These are phyloP conservation scores for Daldinia sp. DNA, from an alignment of 2,329 filamentous ascomycete genomes.

Conservation along the genomic window DNA sequence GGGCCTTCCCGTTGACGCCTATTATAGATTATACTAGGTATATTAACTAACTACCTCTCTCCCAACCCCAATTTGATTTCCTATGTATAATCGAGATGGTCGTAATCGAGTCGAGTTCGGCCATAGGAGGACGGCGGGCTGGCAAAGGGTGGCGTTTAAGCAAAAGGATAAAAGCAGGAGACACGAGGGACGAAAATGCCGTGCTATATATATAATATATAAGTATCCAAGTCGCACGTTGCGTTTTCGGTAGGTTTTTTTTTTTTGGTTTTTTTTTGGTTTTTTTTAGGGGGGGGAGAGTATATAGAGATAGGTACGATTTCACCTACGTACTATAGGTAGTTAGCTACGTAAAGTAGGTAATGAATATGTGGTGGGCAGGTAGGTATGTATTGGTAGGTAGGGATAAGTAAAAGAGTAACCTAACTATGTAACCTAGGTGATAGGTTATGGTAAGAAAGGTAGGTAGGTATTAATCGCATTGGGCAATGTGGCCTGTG, in stretches of 20 bases:
- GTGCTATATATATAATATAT: too few relatives aligned
- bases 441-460: background rate
- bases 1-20: slow-evolving; percentile 27
- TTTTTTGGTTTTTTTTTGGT: background rate
- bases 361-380: background rate
- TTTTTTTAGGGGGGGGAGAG: background rate
- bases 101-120: slow-evolving; percentile 19
- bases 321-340: too few relatives aligned
- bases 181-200: background rate
- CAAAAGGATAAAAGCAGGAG: background rate
- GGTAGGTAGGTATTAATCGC: slow-evolving; percentile 8
- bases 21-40: background rate
- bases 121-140: slow-evolving; percentile 23
- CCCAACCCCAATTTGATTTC: background rate
- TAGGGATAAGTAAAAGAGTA: background rate
- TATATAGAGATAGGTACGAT: background rate
- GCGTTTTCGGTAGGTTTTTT: background rate
- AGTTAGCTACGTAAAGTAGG: background rate
- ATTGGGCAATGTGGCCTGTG: slow-evolving; percentile 33
- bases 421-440: too few relatives aligned
- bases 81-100: slow-evolving; percentile 9
- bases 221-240: background rate
- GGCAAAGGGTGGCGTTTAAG: background rate
- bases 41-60: background rate
- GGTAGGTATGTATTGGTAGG: background rate